phyloP scores from a whole-genome alignment of 2,329 filamentous ascomycete species.

The Stachybotrys chartarum region DNA sequence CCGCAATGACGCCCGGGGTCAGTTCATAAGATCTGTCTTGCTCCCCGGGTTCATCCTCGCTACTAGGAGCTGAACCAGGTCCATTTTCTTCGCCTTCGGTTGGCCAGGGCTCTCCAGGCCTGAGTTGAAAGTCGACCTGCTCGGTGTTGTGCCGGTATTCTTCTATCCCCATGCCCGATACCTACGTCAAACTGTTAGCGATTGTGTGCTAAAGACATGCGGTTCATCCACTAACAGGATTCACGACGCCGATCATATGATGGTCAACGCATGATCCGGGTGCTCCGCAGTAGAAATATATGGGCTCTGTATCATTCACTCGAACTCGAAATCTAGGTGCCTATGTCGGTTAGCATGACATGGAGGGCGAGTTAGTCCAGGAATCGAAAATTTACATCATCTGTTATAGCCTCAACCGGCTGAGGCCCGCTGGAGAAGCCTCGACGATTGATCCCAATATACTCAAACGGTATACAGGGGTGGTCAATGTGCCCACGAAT shows the following conservation, averaged over 20 bases:
- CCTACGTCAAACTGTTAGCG: neutral
- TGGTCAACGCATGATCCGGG: constrained; percentile 56
- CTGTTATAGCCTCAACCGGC: constrained; percentile 35
- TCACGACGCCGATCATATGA: constrained; percentile 72
- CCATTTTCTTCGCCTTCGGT: constrained; percentile 11
- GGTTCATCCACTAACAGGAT: constrained; percentile 41
- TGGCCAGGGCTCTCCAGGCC: constrained; percentile 51
- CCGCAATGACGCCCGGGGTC: constrained; percentile 46
- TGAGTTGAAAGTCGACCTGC: constrained; percentile 43
- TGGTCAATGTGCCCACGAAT: constrained; percentile 48
- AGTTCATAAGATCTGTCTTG: constrained; percentile 8
- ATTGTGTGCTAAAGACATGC: neutral
- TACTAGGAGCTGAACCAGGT: constrained; percentile 4
- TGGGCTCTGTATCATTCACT: constrained; percentile 56
- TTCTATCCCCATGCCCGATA: constrained; percentile 42
- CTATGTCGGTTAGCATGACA: constrained; percentile 14
- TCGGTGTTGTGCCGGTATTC: constrained; percentile 39
- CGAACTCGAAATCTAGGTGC: constrained; percentile 32
- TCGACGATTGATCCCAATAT: constrained; percentile 36
- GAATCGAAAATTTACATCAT: constrained; percentile 28
- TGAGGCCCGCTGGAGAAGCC: constrained; percentile 49
- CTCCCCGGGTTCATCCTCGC: constrained; percentile 3
- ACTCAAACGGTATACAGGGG: constrained; percentile 59
- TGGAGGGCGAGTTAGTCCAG: neutral
- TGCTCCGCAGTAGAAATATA: constrained; percentile 66